phyloP scores from a whole-genome alignment of 1,284 basidiomycete genomes.

The Neotropicomus parvogracilis region DNA sequence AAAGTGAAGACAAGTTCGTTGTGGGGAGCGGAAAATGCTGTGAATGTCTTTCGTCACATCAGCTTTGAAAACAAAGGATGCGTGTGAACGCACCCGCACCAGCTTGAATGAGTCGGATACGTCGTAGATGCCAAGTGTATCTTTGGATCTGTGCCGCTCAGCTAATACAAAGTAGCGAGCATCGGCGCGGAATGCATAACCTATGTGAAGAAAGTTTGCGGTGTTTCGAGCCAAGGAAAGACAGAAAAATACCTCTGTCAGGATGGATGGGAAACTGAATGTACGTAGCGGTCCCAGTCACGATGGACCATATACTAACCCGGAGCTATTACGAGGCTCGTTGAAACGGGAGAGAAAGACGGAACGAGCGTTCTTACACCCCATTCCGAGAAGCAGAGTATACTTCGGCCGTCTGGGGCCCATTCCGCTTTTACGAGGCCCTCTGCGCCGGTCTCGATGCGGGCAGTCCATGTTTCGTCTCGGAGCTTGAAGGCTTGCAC shows the following conservation, averaged over 20 bases:
- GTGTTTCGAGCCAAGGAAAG: not conserved
- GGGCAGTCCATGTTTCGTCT: constrained; percentile 69
- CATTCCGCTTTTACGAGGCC: constrained; percentile 81
- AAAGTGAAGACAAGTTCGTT: constrained; percentile 67
- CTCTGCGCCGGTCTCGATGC: constrained; percentile 76
- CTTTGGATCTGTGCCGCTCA: constrained; percentile 83
- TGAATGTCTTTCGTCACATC: constrained; percentile 20
- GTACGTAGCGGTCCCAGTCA: constrained; percentile 64
- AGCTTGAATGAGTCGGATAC: constrained; percentile 64
- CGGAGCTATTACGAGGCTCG: constrained; percentile 54
- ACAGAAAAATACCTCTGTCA: constrained; percentile 54
- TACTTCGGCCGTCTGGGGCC: constrained; percentile 75
- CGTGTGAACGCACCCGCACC: constrained; percentile 57
- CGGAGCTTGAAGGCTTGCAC: constrained; percentile 72
- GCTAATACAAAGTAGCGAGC: constrained; percentile 77
- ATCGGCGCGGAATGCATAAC: constrained; percentile 76
- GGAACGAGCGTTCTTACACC: constrained; percentile 55
- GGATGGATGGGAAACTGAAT: constrained; percentile 78
- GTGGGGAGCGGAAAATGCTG: constrained; percentile 84
- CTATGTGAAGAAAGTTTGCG: constrained; percentile 37
- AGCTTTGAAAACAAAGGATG: constrained; percentile 12
- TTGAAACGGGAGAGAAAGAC: constrained; percentile 2
- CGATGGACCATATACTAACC: constrained; percentile 76
- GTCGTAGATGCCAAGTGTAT: constrained; percentile 82
- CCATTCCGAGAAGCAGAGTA: constrained; percentile 87